A percentile compares a stretch with the other conserved stretches of the same genome.
phyloP scores from a whole-genome alignment of 129 eudicot genomes.

The Helianthus tuberosus region DNA sequence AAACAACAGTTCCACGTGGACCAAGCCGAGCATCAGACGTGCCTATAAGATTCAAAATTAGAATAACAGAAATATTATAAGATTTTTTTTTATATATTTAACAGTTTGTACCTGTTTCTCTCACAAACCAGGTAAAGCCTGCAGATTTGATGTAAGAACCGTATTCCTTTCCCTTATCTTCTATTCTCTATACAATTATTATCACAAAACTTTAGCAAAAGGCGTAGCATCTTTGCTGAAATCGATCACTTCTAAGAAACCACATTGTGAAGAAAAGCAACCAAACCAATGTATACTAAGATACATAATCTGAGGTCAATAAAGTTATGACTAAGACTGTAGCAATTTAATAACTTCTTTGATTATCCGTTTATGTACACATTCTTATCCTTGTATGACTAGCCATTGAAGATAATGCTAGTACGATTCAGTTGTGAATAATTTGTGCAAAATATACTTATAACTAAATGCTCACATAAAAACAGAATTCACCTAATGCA shows the following conservation, averaged over 20 bases:
- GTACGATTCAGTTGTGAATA: background rate
- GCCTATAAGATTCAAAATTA: conserved; percentile 47
- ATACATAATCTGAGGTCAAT: background rate
- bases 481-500: background rate
- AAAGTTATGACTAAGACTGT: background rate
- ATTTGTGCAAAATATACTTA: background rate
- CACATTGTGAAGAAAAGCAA: conserved; percentile 20
- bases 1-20: conserved; percentile 82
- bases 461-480: background rate
- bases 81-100: background rate
- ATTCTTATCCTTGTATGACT: background rate
- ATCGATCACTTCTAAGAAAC: conserved; percentile 11
- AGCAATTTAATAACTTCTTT: background rate
- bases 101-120: conserved; percentile 83
- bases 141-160: conserved; percentile 82
- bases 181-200: conserved; percentile 59
- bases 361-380: background rate
- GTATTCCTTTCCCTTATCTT: conserved; percentile 88
- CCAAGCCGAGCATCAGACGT: conserved; percentile 80
- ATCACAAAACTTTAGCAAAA: conserved; percentile 10
- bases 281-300: conserved; percentile 10
- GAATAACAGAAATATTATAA: conserved; percentile 3
- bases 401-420: background rate
- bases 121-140: conserved; percentile 84
- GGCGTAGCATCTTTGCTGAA: background rate